phyloP scores from a whole-genome alignment of 2,329 filamentous ascomycete genomes.

The Botryotinia calthae region DNA sequence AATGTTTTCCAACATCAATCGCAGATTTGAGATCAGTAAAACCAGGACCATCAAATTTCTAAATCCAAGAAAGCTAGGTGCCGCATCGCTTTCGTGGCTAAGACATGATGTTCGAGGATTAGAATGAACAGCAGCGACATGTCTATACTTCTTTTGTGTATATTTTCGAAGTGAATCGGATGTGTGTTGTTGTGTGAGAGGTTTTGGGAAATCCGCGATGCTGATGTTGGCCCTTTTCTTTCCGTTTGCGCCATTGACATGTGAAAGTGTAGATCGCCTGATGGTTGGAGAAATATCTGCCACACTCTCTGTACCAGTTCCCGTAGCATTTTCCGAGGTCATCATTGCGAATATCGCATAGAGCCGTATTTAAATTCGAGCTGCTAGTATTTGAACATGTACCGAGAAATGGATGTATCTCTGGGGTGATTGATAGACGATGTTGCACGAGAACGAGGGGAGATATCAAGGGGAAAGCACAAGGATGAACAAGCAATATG shows the following conservation, averaged over 20 bases:
- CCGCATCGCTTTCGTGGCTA: slow-evolving; percentile 71
- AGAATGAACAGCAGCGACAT: slow-evolving; percentile 85
- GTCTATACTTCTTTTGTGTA: slow-evolving; percentile 72
- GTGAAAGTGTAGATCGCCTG: slow-evolving; percentile 34
- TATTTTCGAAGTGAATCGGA: slow-evolving; percentile 20
- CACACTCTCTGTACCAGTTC: slow-evolving; percentile 27
- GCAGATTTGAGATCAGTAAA: slow-evolving; percentile 84
- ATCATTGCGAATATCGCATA: slow-evolving; percentile 25
- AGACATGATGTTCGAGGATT: slow-evolving; percentile 71
- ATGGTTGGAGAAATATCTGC: slow-evolving; percentile 22
- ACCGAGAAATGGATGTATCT: not conserved
- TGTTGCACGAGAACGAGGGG: not conserved
- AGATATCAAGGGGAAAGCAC: slow-evolving; percentile 5
- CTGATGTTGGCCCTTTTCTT: slow-evolving; percentile 16
- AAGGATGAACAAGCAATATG: not conserved
- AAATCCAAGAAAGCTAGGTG: slow-evolving; percentile 89
- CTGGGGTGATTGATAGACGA: not conserved
- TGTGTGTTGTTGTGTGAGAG: slow-evolving; percentile 28
- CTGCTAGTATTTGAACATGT: not conserved
- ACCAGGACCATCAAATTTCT: slow-evolving; percentile 95
- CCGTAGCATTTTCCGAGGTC: slow-evolving; percentile 30
- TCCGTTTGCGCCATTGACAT: slow-evolving; percentile 21
- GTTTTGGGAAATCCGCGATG: slow-evolving; percentile 28
- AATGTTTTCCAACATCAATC: slow-evolving; percentile 87
- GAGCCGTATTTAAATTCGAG: not conserved